Evolutionary conservation across 1,284 basidiomycete species (phyloP).

Genomic region (Boletus calvinii): DNA sequence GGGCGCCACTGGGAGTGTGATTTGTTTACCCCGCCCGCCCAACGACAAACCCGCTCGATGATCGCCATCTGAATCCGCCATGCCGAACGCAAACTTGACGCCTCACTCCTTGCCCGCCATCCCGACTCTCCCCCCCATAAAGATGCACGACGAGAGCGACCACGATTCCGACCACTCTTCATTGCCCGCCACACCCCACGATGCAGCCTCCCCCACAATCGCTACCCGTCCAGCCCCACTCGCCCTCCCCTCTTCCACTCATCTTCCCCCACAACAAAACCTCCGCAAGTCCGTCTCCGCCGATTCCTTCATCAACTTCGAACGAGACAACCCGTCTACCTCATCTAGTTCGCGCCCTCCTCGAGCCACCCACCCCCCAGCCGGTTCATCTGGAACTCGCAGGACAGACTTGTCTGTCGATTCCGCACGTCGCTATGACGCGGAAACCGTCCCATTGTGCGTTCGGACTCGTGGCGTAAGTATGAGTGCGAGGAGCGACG

Average conservation of each 20-base stretch:
- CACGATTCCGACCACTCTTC: conserved; percentile 15
- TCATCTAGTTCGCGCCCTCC: conserved; percentile 37
- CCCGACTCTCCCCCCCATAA: conserved; percentile 46
- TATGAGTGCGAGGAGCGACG: conserved; percentile 43
- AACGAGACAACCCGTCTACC: conserved; percentile 37
- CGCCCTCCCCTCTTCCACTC: conserved; percentile 23
- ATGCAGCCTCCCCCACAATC: conserved; percentile 36
- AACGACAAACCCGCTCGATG: conserved; percentile 21
- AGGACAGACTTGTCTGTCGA: conserved; percentile 27
- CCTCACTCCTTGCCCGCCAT: conserved; percentile 39
- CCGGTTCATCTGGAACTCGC: conserved; percentile 20
- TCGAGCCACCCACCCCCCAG: conserved; percentile 29
- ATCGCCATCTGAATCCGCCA: conserved; percentile 20
- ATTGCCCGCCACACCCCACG: conserved; percentile 34
- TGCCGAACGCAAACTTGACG: conserved; percentile 22
- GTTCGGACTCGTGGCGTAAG: conserved; percentile 55
- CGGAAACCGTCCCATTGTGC: conserved; percentile 37
- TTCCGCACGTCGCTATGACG: conserved; percentile 29
- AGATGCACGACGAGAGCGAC: conserved; percentile 39
- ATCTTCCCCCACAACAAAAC: conserved; percentile 27
- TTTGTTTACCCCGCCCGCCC: conserved; percentile 3
- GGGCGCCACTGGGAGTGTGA: background rate
- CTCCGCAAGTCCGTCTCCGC: conserved; percentile 73
- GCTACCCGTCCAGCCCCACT: conserved; percentile 5
- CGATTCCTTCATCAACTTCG: conserved; percentile 63